phyloP scores from a whole-genome alignment of 192 early-diverging fungal species.

The Coemansia sp. region DNA sequence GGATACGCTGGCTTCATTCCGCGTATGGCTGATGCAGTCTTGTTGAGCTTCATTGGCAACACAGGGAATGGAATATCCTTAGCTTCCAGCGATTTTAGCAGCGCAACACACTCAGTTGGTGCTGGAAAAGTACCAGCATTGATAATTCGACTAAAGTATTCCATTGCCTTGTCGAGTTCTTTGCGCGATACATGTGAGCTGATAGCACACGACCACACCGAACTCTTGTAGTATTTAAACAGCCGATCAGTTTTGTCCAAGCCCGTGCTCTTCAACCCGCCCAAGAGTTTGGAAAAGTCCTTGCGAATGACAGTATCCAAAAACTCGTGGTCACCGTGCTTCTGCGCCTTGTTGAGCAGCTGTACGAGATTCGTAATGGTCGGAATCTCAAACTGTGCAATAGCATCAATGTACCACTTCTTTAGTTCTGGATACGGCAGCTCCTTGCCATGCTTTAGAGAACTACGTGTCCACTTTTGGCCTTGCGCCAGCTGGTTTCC shows the following conservation, averaged over 20 bases:
- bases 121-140: background rate
- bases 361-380: too few species aligned
- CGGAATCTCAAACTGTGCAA: too few species aligned
- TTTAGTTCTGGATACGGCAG: too few species aligned
- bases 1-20: background rate
- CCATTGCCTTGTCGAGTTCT: background rate
- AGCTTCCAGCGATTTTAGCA: background rate
- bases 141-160: background rate
- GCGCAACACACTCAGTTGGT: background rate
- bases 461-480: too few species aligned
- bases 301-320: background rate
- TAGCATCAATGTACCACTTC: too few species aligned
- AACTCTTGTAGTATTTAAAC: background rate
- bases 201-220: background rate
- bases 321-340: too few species aligned
- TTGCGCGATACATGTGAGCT: background rate
- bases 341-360: too few species aligned
- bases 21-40: background rate
- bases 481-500: too few species aligned
- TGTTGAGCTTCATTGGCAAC: background rate
- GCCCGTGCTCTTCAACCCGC: background rate
- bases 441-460: too few species aligned
- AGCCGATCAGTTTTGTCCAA: background rate
- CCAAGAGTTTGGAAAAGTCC: background rate
- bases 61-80: background rate